Conservation (phyloP, 2,329 filamentous ascomycete genomes). For the Epichloe aotearoae region DNA sequence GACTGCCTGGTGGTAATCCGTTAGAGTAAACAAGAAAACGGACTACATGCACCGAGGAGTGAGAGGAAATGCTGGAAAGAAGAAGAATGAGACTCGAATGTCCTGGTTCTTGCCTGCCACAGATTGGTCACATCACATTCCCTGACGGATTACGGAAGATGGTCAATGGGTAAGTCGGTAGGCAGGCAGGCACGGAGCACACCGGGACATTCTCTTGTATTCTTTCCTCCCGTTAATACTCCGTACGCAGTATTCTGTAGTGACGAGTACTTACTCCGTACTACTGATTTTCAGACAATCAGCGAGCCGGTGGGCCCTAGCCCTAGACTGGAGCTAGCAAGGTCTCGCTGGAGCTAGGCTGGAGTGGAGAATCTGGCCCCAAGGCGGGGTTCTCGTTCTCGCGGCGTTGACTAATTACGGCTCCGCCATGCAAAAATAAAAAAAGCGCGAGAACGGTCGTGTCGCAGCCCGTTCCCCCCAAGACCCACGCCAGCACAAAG, state of each 20-base stretch:
- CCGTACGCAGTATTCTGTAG: neutral
- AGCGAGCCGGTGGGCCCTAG: neutral
- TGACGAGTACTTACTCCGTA: neutral
- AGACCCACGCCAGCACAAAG: neutral
- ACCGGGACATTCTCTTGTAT: conserved; percentile 1
- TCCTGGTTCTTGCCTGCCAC: neutral
- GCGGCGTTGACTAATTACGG: neutral
- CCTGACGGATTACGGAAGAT: neutral
- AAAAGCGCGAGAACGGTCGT: too few species aligned
- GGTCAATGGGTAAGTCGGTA: too few species aligned
- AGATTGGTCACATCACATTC: neutral
- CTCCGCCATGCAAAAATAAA: neutral
- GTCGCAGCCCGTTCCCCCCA: neutral
- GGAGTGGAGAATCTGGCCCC: neutral
- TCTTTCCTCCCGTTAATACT: neutral
- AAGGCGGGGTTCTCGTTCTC: neutral
- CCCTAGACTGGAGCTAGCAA: too few species aligned
- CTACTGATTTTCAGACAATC: neutral
- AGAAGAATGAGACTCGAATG: neutral
- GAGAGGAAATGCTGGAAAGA: neutral
- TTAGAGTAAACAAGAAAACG: neutral
- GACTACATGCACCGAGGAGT: too few species aligned
- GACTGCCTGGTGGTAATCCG: too few species aligned
- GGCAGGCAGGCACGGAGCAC: neutral
- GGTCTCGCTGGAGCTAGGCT: too few species aligned